Evolutionary conservation across 257 asterid genomes (phyloP).

Genomic region (Lithospermum erythrorhizon): DNA sequence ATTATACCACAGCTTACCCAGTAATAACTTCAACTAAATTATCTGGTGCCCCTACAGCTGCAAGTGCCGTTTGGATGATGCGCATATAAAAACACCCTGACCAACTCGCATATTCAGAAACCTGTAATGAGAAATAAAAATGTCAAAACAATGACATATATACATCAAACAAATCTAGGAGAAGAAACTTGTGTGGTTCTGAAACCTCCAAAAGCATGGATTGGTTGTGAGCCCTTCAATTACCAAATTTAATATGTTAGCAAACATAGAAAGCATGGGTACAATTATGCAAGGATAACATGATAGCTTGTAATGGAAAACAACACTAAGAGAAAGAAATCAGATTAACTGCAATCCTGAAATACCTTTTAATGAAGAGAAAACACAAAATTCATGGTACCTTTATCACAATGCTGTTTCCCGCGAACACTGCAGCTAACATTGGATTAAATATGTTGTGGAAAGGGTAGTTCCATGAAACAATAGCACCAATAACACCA

Average conservation of each 20-base stretch:
- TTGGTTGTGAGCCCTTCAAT: no score
- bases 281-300: neutral
- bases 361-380: conserved; percentile 1
- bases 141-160: neutral
- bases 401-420: conserved; percentile 93
- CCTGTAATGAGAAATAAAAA: conserved; percentile 27
- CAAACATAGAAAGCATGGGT: neutral
- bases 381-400: conserved; percentile 19
- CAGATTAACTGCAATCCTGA: neutral
- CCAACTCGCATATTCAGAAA: conserved; percentile 99
- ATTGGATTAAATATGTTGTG: conserved; percentile 97
- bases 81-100: conserved; percentile 93
- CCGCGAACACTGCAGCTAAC: conserved; percentile 97
- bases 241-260: no score
- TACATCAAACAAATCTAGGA: no score
- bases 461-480: conserved; percentile 98
- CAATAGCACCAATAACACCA: conserved; percentile 96
- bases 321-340: neutral
- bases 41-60: conserved; percentile 99
- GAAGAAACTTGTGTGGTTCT: no score
- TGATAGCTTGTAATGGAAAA: neutral
- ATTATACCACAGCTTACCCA: conserved; percentile 46
- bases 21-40: conserved; percentile 95
- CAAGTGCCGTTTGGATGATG: conserved; percentile 88
- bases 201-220: no score